phyloP scores from a whole-genome alignment of 768 basidiomycete genomes.

The Pholiota microspora region DNA sequence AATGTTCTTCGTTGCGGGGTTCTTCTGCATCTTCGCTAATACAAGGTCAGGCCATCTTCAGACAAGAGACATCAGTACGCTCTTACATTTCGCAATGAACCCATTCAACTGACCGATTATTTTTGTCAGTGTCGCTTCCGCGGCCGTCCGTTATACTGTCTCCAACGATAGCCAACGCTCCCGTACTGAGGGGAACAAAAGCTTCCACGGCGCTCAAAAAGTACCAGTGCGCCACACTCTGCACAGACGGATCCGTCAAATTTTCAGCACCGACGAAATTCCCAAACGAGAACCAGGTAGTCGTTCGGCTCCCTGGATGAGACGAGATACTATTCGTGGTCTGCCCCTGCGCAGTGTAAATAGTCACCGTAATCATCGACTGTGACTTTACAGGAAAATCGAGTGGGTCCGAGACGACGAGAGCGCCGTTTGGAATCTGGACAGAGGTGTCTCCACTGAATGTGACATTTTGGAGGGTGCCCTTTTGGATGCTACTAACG shows the following conservation, averaged over 20 bases:
- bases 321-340: slow-evolving; percentile 37
- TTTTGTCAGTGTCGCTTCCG: slow-evolving; percentile 40
- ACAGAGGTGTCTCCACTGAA: slow-evolving; percentile 43
- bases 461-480: slow-evolving; percentile 35
- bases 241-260: slow-evolving; percentile 30
- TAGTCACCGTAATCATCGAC: slow-evolving; percentile 37
- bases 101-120: slow-evolving; percentile 36
- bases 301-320: slow-evolving; percentile 51
- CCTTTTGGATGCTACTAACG: slow-evolving; percentile 30
- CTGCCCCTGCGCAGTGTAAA: slow-evolving; percentile 42
- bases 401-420: slow-evolving; percentile 45
- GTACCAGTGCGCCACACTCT: slow-evolving; percentile 36
- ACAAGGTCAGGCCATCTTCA: slow-evolving; percentile 50
- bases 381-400: slow-evolving; percentile 35
- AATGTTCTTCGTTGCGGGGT: slow-evolving; percentile 30
- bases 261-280: slow-evolving; percentile 33
- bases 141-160: slow-evolving; percentile 56
- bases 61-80: neutral
- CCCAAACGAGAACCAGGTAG: slow-evolving; percentile 38
- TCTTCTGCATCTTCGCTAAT: slow-evolving; percentile 37
- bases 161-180: slow-evolving; percentile 42
- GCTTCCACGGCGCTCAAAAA: slow-evolving; percentile 44
- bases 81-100: neutral
- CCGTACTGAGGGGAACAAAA: slow-evolving; percentile 28
- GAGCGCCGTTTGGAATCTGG: slow-evolving; percentile 41